Evolutionary conservation across 2,329 filamentous ascomycete genomes (phyloP), one percentile per base, ranked within the genome.

Genomic region (Fusarium chlamydosporum): DNA sequence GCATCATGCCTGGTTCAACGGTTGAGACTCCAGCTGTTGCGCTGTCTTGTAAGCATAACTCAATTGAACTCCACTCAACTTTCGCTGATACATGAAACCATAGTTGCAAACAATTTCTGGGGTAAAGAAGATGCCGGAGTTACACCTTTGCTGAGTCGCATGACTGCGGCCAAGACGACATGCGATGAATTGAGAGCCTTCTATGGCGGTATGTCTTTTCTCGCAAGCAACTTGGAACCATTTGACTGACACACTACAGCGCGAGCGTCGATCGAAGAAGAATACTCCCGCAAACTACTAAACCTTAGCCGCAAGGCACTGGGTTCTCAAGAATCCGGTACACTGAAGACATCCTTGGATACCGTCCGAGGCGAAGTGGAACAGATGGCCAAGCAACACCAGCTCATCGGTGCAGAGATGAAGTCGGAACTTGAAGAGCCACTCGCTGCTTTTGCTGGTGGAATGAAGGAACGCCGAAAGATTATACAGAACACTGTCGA

Each of bases 71-170:
- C 6, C 12, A 7, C 20, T 11, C 50, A 13, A 13, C 33, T 18
- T 23, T 54, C 27, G 29, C 75, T 76, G 54, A 75, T 64, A 33
- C 20, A 47, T 47, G 33, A 27, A 41, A 34, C 35, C 40, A 4
- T 51, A 94, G 94, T 99, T 83, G 95, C 96, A 76, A 99, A 99
- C 83, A 99, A 99, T 79, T 99, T 99, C 81, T 99, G 96, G 96
- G 96, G 96, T 69, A 98, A 97, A 85, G 95, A 98, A 79, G 96
- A 99, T 85, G 96, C 95, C 52, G 96, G 96, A 78, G 94, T 99
- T 76, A 86, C 86, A 45, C 96, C 96, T 61, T 88, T 99, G 76
- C 86, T 99, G 31, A 93, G 95, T 79, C 95, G 96, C 76, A 97
- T 99, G 93, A 91, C 93, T 77, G 91, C 90, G 80, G 93, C 96